Conservation (phyloP, 2,329 filamentous ascomycete species). For the Trichoderma atrobrunneum region DNA sequence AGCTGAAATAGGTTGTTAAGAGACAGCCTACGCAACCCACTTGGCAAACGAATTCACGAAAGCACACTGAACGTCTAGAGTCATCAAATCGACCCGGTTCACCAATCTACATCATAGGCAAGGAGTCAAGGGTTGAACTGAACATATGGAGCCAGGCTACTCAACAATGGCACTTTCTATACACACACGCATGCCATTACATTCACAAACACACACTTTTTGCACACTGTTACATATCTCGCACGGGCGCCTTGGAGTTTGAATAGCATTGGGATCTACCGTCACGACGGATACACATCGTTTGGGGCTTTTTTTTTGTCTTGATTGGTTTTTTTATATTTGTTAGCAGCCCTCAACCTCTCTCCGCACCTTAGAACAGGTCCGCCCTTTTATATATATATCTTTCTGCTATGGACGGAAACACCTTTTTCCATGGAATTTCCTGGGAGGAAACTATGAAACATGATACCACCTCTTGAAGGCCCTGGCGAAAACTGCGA, state of each 20-base stretch:
- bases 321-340: neutral
- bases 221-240: conserved; percentile 16
- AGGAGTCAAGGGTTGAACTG: neutral
- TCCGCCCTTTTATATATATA: neutral
- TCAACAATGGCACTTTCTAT: neutral
- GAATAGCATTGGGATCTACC: conserved; percentile 26
- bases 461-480: conserved; percentile 17
- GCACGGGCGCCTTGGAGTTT: conserved; percentile 26
- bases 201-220: neutral
- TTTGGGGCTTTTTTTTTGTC: neutral
- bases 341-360: neutral
- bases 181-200: neutral
- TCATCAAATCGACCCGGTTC: neutral
- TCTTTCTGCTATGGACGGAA: conserved; percentile 7
- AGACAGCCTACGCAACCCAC: neutral
- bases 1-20: neutral
- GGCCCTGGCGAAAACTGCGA: conserved; percentile 4
- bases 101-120: conserved; percentile 6
- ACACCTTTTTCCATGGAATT: neutral
- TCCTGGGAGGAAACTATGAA: conserved; percentile 1
- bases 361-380: conserved; percentile 3
- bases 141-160: conserved; percentile 1
- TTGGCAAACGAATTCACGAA: conserved; percentile 9
- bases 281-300: conserved; percentile 4
- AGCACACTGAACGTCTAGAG: neutral